These are phyloP conservation scores for Quercus engelmannii DNA, from an alignment of 306 rosid genomes.

Conservation along the genomic window DNA sequence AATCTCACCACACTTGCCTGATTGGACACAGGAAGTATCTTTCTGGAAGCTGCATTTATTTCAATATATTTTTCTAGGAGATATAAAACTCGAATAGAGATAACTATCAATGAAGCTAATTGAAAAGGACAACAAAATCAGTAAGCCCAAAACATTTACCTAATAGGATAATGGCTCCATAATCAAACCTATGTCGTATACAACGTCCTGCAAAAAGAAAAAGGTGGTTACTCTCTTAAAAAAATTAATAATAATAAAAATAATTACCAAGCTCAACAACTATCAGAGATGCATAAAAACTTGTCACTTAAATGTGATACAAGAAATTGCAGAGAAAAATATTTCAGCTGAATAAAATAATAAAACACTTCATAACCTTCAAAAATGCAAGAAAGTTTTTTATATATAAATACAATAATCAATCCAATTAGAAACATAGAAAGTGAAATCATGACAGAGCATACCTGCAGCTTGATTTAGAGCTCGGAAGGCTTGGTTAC, in stretches of 20 bases:
- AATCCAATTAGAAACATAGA: not conserved
- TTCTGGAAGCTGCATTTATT: not conserved
- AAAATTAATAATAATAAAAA: not conserved
- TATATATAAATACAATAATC: not conserved
- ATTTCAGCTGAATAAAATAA: not conserved
- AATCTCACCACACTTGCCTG: not conserved
- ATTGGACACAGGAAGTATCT: not conserved
- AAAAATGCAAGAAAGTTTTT: not conserved
- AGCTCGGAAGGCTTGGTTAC: conserved; percentile 97
- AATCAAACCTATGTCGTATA: conserved; percentile 84
- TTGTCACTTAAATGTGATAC: not conserved
- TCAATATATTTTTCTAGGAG: not conserved
- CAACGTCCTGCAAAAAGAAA: conserved; percentile 68
- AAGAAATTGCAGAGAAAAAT: not conserved
- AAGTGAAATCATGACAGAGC: not conserved
- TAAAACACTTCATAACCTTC: not conserved
- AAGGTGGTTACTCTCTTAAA: conserved; percentile 9
- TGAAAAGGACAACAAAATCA: not conserved
- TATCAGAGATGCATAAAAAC: not conserved
- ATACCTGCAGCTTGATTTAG: conserved; percentile 97
- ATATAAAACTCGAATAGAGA: not conserved
- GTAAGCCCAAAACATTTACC: conserved; percentile 48
- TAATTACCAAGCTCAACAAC: not conserved
- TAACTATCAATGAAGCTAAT: not conserved
- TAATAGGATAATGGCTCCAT: conserved; percentile 85